A percentile compares a stretch with the other conserved stretches of the same genome.
Conservation (phyloP, 2,329 filamentous ascomycete genomes). For the Aschersonia sp. region DNA sequence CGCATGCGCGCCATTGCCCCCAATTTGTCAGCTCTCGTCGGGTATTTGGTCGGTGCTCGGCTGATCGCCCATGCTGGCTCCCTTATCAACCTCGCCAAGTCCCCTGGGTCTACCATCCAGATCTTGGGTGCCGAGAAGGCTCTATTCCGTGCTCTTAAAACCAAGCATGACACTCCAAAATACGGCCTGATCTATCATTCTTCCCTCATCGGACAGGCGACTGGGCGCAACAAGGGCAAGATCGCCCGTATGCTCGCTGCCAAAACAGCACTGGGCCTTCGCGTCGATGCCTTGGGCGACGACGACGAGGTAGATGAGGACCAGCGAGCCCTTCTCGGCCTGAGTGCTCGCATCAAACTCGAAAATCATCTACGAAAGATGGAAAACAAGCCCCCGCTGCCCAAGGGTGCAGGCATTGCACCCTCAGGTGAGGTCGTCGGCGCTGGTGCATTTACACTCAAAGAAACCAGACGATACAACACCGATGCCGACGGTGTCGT, state of each 20-base stretch:
- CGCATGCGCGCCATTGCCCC: conserved; percentile 96
- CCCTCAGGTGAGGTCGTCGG: conserved; percentile 52
- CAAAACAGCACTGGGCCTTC: conserved; percentile 83
- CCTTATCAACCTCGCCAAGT: conserved; percentile 88
- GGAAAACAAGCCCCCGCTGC: conserved; percentile 79
- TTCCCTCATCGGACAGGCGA: conserved; percentile 89
- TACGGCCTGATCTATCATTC: conserved; percentile 92
- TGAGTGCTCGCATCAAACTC: conserved; percentile 54
- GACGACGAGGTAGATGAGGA: conserved; percentile 68
- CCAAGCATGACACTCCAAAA: conserved; percentile 97
- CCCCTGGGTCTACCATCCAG: conserved; percentile 88
- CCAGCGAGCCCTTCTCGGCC: conserved; percentile 70
- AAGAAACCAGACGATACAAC: conserved; percentile 91
- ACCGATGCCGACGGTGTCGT: conserved; percentile 76
- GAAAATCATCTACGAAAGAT: conserved; percentile 63
- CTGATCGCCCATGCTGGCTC: conserved; percentile 92
- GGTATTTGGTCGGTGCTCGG: conserved; percentile 84
- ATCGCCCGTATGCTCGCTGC: conserved; percentile 92
- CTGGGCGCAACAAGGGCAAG: conserved; percentile 98
- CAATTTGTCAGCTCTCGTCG: conserved; percentile 85
- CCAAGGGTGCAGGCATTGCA: conserved; percentile 59
- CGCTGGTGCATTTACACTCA: conserved; percentile 75
- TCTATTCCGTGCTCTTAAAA: conserved; percentile 94
- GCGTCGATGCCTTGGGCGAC: conserved; percentile 61
- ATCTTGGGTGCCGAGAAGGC: conserved; percentile 98